Conservation (phyloP, 768 basidiomycete species). For the Boletellus emodensis region DNA sequence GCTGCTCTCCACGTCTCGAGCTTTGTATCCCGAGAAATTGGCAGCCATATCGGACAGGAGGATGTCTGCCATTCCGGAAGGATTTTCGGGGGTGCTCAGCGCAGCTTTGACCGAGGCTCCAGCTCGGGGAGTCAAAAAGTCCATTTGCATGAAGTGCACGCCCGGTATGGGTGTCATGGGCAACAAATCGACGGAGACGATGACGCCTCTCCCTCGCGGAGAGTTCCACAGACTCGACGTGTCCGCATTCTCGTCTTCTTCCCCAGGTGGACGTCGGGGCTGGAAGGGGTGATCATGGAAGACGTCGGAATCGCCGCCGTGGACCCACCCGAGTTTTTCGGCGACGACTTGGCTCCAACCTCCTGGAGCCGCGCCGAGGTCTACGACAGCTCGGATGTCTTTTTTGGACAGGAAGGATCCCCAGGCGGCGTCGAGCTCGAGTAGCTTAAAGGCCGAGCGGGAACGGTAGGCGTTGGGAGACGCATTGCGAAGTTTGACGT, state of each 20-base stretch:
- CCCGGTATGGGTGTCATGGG: conserved; percentile 68
- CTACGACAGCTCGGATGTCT: conserved; percentile 65
- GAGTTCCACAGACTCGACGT: conserved; percentile 23
- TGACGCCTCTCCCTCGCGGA: conserved; percentile 27
- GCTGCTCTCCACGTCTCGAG: conserved; percentile 61
- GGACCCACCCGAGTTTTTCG: conserved; percentile 52
- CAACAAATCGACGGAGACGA: conserved; percentile 82
- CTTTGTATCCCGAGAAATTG: conserved; percentile 69
- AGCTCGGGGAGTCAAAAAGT: conserved; percentile 66
- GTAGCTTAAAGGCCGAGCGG: conserved; percentile 87
- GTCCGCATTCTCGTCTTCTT: neutral
- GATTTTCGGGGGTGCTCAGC: conserved; percentile 30
- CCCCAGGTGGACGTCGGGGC: neutral
- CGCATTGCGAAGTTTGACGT: conserved; percentile 53
- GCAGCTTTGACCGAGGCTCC: conserved; percentile 41
- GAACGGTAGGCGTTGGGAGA: conserved; percentile 60
- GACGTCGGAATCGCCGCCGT: neutral
- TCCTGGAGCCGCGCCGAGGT: conserved; percentile 90
- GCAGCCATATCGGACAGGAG: conserved; percentile 90
- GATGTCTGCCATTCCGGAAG: conserved; percentile 59
- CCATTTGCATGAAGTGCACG: conserved; percentile 67
- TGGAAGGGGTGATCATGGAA: no score
- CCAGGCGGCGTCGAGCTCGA: conserved; percentile 66
- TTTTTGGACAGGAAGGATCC: conserved; percentile 47
- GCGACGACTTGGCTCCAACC: conserved; percentile 91